Percentiles rank a stretch among this genome's conserved stretches.
These are phyloP conservation scores for Cyclotella atomus DNA, from an alignment of 108 stramenopile genomes.

Conservation along the genomic window DNA sequence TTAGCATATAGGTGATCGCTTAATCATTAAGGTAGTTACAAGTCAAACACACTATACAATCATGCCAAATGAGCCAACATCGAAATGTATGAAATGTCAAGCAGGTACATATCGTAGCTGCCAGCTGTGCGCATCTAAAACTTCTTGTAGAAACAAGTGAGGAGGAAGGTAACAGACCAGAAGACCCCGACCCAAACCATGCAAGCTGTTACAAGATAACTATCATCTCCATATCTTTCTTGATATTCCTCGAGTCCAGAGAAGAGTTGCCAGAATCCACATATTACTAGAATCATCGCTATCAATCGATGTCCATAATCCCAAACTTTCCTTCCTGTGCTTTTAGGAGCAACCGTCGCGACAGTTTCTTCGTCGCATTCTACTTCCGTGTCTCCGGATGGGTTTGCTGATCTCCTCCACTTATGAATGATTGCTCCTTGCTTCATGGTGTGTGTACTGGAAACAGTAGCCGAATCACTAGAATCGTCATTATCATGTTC, in stretches of 20 bases:
- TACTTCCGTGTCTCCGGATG: background rate
- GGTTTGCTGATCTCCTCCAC: background rate
- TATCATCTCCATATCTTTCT: slow-evolving; percentile 14
- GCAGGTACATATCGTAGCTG: background rate
- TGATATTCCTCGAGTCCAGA: slow-evolving; percentile 11
- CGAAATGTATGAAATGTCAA: background rate
- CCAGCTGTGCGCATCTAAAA: slow-evolving; percentile 4
- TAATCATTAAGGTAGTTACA: background rate
- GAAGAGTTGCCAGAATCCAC: slow-evolving; percentile 20
- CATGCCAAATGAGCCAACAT: too few species aligned
- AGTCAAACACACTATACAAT: too few species aligned
- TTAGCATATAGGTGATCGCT: background rate
- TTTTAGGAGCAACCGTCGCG: background rate
- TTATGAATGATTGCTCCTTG: background rate
- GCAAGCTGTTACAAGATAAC: background rate
- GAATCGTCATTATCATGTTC: background rate
- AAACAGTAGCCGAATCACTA: background rate
- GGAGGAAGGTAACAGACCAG: slow-evolving; percentile 5
- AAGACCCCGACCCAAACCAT: slow-evolving; percentile 22
- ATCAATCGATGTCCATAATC: slow-evolving; percentile 10
- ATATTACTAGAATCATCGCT: slow-evolving; percentile 5
- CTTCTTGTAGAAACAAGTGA: slow-evolving; percentile 24
- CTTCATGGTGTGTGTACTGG: background rate
- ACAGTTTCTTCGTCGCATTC: background rate
- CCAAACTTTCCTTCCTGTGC: slow-evolving; percentile 9